Evolutionary conservation across 192 early-diverging fungal species (phyloP), one percentile per base, ranked within the genome.

Genomic region (Backusella mclennaniae): DNA sequence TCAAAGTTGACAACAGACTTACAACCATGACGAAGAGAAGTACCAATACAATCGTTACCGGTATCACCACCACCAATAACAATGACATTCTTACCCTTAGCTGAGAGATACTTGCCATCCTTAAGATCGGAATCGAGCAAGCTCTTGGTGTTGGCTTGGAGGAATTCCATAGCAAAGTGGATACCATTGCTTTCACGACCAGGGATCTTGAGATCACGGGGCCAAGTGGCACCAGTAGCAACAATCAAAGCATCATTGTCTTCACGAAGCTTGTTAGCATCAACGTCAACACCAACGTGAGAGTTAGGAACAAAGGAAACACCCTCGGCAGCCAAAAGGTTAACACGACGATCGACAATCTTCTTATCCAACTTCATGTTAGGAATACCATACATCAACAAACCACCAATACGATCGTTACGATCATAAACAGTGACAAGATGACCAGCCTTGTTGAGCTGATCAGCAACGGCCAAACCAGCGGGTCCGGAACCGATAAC

Each of bases 311-410:
- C 92, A 87, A 98, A 98, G 66, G 84, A 87, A 69, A 99, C 89
- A 67, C 97, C 98, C 87, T 99, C 98, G n/a, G 91, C 92, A 5
- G 90, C 94, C 85, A 99, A 88, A 82, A 98, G 89, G 76, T 98
- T 96, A 72, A 98, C 88, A 67, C 98, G 94, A 56, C 98, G 90
- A 82, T 96, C 95, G 36, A 98, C 96, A 77, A 97, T 83, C 56
- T 89, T 87, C 89, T 99, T 99, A 87, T 99, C 98, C 39, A 99
- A 92, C 89, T 99, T 99, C 98, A 99, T 99, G 89, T 99, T 99
- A 63, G 98, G 98, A 72, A 99, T 99, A 76, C 98, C 98, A 84
- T 99, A 99, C 89, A 96, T 95, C 74, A 99, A 89, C 67, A 99
- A 84, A 66, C 98, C 98, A 79, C 98, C 98, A 73, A 95, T 89